Evolutionary conservation across 2,329 filamentous ascomycete genomes (phyloP).

Genomic region (Kalmusia sp.): DNA sequence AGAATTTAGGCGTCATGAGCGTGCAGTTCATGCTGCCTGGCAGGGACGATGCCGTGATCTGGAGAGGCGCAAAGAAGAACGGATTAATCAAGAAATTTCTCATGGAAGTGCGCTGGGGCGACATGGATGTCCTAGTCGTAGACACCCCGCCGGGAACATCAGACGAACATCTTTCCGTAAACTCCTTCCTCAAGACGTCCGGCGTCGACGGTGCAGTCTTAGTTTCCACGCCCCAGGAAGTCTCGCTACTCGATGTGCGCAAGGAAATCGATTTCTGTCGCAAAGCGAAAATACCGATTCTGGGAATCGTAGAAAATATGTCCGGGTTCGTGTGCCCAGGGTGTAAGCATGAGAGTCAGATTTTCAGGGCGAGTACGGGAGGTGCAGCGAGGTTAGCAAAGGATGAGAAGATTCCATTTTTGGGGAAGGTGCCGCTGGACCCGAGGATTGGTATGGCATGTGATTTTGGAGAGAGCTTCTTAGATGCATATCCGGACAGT

Average conservation of each 20-base stretch:
- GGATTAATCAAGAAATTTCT: conserved; percentile 97
- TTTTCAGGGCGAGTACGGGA: conserved; percentile 91
- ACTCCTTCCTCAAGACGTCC: conserved; percentile 86
- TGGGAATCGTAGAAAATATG: conserved; percentile 98
- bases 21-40: conserved; percentile 98
- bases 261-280: conserved; percentile 98
- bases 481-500: conserved; percentile 91
- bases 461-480: conserved; percentile 96
- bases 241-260: conserved; percentile 87
- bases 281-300: conserved; percentile 87
- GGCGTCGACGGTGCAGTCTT: conserved; percentile 93
- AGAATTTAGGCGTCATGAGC: conserved; percentile 95
- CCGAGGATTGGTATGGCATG: conserved; percentile 95
- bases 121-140: conserved; percentile 89
- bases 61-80: conserved; percentile 98
- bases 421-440: conserved; percentile 90
- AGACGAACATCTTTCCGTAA: conserved; percentile 95
- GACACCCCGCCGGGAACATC: conserved; percentile 95
- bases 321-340: conserved; percentile 94
- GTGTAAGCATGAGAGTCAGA: conserved; percentile 80
- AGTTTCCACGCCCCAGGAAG: conserved; percentile 94
- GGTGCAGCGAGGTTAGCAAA: conserved; percentile 80
- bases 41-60: conserved; percentile 93
- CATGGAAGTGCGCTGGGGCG: conserved; percentile 97
- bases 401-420: conserved; percentile 86